phyloP scores from a whole-genome alignment of 257 asterid species.

The Salvia hispanica region DNA sequence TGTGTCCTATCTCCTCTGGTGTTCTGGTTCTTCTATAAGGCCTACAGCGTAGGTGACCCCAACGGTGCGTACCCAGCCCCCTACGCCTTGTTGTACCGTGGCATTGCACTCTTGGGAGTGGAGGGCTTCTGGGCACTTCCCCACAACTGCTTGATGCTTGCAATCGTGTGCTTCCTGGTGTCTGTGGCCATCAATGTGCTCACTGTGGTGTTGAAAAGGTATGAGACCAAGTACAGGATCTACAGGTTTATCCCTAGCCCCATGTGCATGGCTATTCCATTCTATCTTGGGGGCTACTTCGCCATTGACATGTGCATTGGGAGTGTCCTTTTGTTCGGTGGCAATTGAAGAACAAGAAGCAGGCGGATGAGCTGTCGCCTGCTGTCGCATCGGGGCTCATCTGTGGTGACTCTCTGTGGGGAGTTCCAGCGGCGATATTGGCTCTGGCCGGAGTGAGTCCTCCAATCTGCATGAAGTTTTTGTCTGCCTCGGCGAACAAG shows the following conservation, averaged over 20 bases:
- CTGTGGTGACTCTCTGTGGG: conserved; percentile 84
- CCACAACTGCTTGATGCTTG: conserved; percentile 51
- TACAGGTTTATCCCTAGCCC: conserved; percentile 66
- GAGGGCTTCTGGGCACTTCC: conserved; percentile 70
- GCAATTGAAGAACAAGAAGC: conserved; percentile 41
- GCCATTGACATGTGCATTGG: conserved; percentile 82
- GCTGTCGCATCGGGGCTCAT: conserved; percentile 76
- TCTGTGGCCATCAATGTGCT: conserved; percentile 40
- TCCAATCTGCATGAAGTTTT: conserved; percentile 70
- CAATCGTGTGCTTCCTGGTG: conserved; percentile 38
- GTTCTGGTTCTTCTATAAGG: conserved; percentile 66
- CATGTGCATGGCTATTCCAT: conserved; percentile 87
- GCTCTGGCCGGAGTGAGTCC: conserved; percentile 51
- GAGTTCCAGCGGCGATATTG: conserved; percentile 66
- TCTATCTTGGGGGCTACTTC: conserved; percentile 68
- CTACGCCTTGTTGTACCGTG: conserved; percentile 50
- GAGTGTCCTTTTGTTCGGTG: conserved; percentile 57
- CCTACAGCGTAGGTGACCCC: conserved; percentile 53
- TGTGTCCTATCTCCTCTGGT: conserved; percentile 51
- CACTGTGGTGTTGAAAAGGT: conserved; percentile 28
- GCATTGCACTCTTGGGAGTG: conserved; percentile 59
- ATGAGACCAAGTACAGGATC: conserved; percentile 46
- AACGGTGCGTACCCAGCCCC: conserved; percentile 59
- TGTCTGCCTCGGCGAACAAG: conserved; percentile 27
- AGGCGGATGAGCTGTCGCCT: conserved; percentile 46